These are phyloP conservation scores for Pyrenula massariospora DNA, from an alignment of 495 filamentous ascomycete genomes.

Conservation along the genomic window DNA sequence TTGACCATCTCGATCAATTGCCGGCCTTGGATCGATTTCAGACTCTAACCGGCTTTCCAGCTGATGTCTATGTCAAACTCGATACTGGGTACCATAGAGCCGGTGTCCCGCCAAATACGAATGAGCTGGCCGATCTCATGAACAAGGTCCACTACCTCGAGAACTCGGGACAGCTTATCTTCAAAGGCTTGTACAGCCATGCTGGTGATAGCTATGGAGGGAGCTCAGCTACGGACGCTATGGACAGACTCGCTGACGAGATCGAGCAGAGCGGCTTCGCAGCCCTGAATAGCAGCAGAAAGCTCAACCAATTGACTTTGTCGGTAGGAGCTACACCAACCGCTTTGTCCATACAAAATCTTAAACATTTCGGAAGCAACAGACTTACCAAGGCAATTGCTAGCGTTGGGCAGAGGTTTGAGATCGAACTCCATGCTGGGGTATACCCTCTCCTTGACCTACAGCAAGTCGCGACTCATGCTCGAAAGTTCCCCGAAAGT, in stretches of 20 bases:
- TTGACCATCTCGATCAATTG: conserved; percentile 61
- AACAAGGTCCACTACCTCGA: conserved; percentile 31
- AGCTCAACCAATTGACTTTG: conserved; percentile 27
- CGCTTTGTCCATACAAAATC: conserved; percentile 42
- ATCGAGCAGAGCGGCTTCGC: conserved; percentile 33
- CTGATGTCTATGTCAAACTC: conserved; percentile 60
- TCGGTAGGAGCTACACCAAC: conserved; percentile 79
- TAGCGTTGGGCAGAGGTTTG: conserved; percentile 14
- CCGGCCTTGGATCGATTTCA: conserved; percentile 25
- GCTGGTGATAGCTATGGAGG: conserved; percentile 60
- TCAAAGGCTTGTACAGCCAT: conserved; percentile 70
- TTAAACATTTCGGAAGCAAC: conserved; percentile 13
- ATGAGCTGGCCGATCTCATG: conserved; percentile 38
- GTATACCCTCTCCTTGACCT: conserved; percentile 67
- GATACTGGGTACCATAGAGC: conserved; percentile 71
- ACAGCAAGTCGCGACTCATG: conserved; percentile 70
- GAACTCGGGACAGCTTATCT: conserved; percentile 17
- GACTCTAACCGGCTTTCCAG: conserved; percentile 24
- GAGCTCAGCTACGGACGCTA: conserved; percentile 37
- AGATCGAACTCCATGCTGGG: conserved; percentile 60
- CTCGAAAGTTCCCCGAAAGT: conserved; percentile 24
- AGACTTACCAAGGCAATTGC: background rate
- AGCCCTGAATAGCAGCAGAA: conserved; percentile 6
- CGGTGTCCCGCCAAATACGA: conserved; percentile 44
- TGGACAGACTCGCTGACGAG: conserved; percentile 47